Base-by-base conservation (phyloP, 345 rosid species). In the Citrus glauca region DNA sequence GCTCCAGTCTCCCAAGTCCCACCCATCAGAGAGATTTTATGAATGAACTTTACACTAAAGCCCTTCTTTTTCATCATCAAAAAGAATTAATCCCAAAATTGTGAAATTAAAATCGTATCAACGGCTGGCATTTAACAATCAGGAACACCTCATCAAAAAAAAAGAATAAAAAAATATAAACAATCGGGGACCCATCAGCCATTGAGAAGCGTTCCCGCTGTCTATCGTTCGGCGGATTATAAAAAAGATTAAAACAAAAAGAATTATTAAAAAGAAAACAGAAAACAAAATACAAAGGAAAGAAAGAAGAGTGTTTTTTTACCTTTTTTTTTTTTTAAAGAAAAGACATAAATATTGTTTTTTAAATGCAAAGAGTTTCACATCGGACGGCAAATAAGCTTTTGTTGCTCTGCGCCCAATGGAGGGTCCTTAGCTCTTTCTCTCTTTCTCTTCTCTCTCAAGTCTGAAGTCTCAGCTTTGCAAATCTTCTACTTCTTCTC, bases 331-430 rank as follows among this genome's bases (percentile, higher is more conserved):
- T 9, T 9, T 38, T 38, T 38, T 38, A 8, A 9, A 33, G 83
- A 50, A 37, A 73, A 73, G 78, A 40, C 78, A 80, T 80, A 69
- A 71, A 48, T 33, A 45, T 38, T 71, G 40, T 84, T 77, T 83
- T 86, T 87, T 85, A 86, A 81, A 80, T 20, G 86, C 88, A 70
- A 70, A 45, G 90, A 85, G 91, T 77, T 85, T 85, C 88, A 80
- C 87, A 82, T 81, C 85, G 69, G 87, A 87, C 86, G 80, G 82
- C 86, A 76, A 86, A 78, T 66, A 79, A 74, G 75, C 78, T 72
- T 78, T 81, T 73, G 85, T 85, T 82, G 71, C 84, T 82, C 77
- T 67, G 77, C 79, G 86, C 72, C 76, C 75, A 80, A 82, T 85
- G 90, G 89, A 90, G 90, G 87, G 85, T 85, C 90, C 85, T 82